Evolutionary conservation across 805 yeast genomes (phyloP), one percentile per base, ranked within the genome.

Genomic region (Suhomyces tanzawaensis): DNA sequence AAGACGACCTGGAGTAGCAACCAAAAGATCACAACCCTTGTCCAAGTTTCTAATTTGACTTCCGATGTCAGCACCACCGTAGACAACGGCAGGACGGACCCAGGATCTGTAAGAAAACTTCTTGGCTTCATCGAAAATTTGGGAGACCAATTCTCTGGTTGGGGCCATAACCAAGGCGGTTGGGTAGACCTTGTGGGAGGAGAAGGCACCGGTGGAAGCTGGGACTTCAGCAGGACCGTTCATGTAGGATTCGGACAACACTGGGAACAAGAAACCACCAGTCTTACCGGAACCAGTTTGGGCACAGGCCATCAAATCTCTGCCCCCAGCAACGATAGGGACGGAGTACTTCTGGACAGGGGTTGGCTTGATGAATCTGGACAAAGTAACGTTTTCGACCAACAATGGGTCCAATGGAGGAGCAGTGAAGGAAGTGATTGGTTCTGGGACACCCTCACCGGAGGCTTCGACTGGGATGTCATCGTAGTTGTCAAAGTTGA

Each of bases 281-380:
- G 99, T 93, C 74, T 93, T 93, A 79, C 99, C 99, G 42, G 98
- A 90, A 83, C 96, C 96, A 52, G 96, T 87, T 74, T 88, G 96
- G 43, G 96, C 96, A 79, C 96, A 88, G 25, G 96, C 96, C 96
- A 87, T 88, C 69, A 87, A 77, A 69, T 87, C 96, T 69, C 96
- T 80, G 56, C 90, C 88, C 44, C 73, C 80, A 43, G 91, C 87
- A 49, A 88, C 91, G 49, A 88, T 87, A 51, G 96, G 96, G 48
- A 88, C 84, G 31, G 95, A 88, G 75, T 87, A 87, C 69, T 88
- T 88, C 66, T 87, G 96, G 41, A 87, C 96, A 36, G 96, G 99
- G 24, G 99, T 93, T 60, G 99, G 99, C 68, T 78, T 88, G 48
- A 86, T 80, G 75, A 91, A 93, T 67, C 96, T 81, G 29, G 98